These are phyloP conservation scores for Catenaria anguillulae DNA, from an alignment of 371 early-diverging fungal species.

Conservation along the genomic window DNA sequence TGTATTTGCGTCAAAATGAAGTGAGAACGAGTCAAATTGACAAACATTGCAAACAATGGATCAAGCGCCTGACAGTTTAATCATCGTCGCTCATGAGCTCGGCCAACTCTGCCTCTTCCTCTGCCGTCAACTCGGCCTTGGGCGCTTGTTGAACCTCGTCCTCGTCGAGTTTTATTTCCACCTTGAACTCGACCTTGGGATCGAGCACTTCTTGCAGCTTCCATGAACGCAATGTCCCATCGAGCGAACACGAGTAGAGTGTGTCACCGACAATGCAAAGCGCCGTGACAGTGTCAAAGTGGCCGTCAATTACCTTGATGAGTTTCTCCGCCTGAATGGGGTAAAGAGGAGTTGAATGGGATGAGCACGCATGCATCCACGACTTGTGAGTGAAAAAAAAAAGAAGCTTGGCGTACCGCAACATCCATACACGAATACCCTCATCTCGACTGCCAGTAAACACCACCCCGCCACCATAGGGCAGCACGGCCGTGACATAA, in stretches of 20 bases:
- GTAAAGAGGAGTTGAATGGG: neutral
- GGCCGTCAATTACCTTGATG: slow-evolving; percentile 47
- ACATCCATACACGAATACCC: slow-evolving; percentile 60
- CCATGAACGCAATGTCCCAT: slow-evolving; percentile 65
- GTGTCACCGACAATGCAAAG: slow-evolving; percentile 35
- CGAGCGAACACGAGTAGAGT: slow-evolving; percentile 55
- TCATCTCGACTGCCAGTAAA: slow-evolving; percentile 69
- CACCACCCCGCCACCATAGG: slow-evolving; percentile 38
- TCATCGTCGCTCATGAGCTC: slow-evolving; percentile 30
- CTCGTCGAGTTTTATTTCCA: slow-evolving; percentile 9
- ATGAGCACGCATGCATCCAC: no score
- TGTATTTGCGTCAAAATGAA: no score
- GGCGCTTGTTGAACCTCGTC: slow-evolving; percentile 10
- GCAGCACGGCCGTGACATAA: slow-evolving; percentile 49
- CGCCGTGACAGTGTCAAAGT: slow-evolving; percentile 63
- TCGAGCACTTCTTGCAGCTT: slow-evolving; percentile 22
- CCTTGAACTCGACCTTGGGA: slow-evolving; percentile 12
- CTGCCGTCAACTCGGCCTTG: slow-evolving; percentile 42
- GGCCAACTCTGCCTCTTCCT: slow-evolving; percentile 65
- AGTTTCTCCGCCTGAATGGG: slow-evolving; percentile 31
- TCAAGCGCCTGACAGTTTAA: neutral
- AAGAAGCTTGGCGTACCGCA: slow-evolving; percentile 35
- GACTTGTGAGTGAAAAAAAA: no score
- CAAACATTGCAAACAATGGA: no score
- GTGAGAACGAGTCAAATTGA: no score